Conservation (phyloP, 2,329 filamentous ascomycete genomes). For the Chalaropsis thielavioides region DNA sequence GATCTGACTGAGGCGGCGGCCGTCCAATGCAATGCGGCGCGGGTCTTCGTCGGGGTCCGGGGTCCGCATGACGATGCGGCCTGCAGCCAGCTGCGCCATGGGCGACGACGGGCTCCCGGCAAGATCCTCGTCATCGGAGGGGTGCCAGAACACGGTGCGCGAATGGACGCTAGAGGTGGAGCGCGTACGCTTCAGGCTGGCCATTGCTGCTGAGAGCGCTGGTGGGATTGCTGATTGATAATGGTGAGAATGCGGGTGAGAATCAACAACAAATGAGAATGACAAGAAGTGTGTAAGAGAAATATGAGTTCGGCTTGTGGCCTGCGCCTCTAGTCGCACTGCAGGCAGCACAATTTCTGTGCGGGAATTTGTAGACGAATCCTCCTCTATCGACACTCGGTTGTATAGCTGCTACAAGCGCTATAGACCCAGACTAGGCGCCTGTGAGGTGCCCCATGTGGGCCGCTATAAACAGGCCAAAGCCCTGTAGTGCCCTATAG, state of each 20-base stretch:
- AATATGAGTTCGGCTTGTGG: neutral
- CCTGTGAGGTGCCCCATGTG: neutral
- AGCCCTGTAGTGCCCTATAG: neutral
- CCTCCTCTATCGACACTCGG: neutral
- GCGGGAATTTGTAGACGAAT: neutral
- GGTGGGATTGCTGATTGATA: neutral
- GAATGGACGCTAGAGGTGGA: constrained; percentile 24
- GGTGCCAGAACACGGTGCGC: constrained; percentile 16
- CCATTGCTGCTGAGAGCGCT: constrained; percentile 18
- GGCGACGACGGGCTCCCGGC: constrained; percentile 7
- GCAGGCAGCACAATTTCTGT: neutral
- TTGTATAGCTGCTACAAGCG: neutral
- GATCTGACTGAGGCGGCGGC: constrained; percentile 44
- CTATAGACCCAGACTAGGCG: neutral
- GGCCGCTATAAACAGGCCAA: neutral
- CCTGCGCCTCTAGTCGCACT: too few species aligned
- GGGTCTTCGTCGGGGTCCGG: constrained; percentile 31
- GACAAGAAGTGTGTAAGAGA: neutral
- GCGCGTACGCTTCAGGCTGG: constrained; percentile 28
- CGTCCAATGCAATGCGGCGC: constrained; percentile 35
- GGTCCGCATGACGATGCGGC: constrained; percentile 14
- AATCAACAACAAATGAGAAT: neutral
- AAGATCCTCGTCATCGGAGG: constrained; percentile 19
- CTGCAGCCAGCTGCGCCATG: constrained; percentile 11
- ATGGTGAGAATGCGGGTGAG: neutral